Base-by-base conservation (phyloP, 2,329 filamentous ascomycete species). In the Talaromyces amestolkiae region DNA sequence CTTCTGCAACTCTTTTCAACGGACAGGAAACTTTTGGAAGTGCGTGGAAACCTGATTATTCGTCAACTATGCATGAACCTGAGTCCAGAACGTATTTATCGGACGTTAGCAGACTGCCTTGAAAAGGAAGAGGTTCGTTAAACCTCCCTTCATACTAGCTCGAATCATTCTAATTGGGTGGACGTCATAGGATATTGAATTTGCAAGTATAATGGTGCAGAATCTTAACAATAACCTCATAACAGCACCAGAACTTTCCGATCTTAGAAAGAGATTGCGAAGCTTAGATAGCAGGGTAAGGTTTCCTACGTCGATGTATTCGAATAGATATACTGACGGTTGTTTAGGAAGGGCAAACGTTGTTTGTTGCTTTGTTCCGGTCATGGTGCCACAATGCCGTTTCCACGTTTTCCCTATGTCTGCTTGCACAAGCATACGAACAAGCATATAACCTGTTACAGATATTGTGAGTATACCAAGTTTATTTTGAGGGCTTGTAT, bases 331-430 rank as follows among this genome's bases (percentile, higher is more conserved):
- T 9, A 15, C 69, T 74, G 66, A 78, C 67, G 58, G 63, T 39
- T 45, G 10, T 17, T 39, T 68, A 91, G 89, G 96, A 99, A 69
- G 95, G 94, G 0, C 95, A 99, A 81, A 91, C 90, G 3, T 93
- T 99, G 75, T 99, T 99, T 73, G 92, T 97, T 15, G 88, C 93
- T 1, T 82, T 99, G 3, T 99, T 99, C 79, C 88, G 92, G 65
- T 96, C 94, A 3, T 99, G 95, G 95, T 99, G 95, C 75, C 95
- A 97, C 76, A 99, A 99, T 73, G 93, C 95, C 2, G 96, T 99
- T 6, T 94, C 95, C 8, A 98, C 95, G 0, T 99, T 99, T 78
- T 98, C 93, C 2, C 83, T 99, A 3, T 99, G 95, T 74, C 84
- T 99, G 37, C 87, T 99, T 61, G 95, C 95, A 1, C 95, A 99